Base-by-base conservation (phyloP, 257 asterid genomes). In the Prunella vulgaris region DNA sequence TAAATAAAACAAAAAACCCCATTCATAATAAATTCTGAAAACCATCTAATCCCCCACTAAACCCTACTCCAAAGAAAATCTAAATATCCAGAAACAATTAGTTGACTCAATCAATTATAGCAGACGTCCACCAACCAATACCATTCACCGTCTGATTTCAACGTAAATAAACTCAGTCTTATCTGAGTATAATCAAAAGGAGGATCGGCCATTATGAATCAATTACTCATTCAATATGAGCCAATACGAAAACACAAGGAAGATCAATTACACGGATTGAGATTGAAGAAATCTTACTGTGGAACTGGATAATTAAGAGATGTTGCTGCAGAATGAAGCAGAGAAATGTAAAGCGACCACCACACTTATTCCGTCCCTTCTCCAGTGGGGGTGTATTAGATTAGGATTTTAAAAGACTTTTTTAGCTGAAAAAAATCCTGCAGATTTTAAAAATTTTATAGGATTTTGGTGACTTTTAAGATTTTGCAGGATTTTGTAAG, bases 261-360 rank as follows among this genome's bases (percentile, higher is more conserved):
- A 37, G 13, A 66, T 22, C 21, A 24, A 44, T 14, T 37, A 17
- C 10, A 66, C 30, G 17, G 33, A 53, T 5, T 7, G 52, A n/a
- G 66, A 13, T n/a, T 13, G 48, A 24, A 7, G 68, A 61, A 72
- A 61, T 3, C 51, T 42, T 28, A 76, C 81, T 80, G 53, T 21
- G 57, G 48, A 60, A 58, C 42, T 72, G 53, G 59, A 68, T 17
- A 52, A 42, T 17, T 10, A 49, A 46, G 59, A 60, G 63, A 15
- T 32, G 58, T 17, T 53, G 60, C 49, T 22, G 80, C 48, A 21
- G 58, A 64, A 59, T 40, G 79, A 72, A 76, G 71, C 76, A 7
- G 30, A 66, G 28, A 58, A 53, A 40, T 65, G 10, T 64, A 5
- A n/a, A 40, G 76, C 46, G 37, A 30, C 54, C 52, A 20, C 62